Conservation (phyloP, 164 flowering plant genomes). For the Aristolochia fimbriata region DNA sequence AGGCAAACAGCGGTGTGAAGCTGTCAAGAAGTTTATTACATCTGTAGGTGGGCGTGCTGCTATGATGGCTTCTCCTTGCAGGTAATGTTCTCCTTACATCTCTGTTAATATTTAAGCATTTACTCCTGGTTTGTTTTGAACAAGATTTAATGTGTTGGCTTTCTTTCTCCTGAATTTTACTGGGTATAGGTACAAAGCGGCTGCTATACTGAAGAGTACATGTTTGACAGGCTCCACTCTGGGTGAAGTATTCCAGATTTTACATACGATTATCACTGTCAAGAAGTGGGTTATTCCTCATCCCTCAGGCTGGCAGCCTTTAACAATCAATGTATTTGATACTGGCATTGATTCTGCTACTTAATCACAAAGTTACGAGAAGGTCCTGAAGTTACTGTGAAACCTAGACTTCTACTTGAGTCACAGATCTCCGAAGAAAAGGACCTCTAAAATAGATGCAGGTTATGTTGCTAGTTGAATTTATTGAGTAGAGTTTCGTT, state of each 20-base stretch:
- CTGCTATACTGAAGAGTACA: constrained; percentile 33
- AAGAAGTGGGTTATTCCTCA: constrained; percentile 65
- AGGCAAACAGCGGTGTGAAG: constrained; percentile 54
- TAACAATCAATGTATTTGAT: constrained; percentile 41
- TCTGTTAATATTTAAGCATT: background rate
- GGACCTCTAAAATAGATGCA: no score
- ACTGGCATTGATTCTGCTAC: constrained; percentile 18
- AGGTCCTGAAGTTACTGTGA: no score
- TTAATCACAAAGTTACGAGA: constrained; percentile 11
- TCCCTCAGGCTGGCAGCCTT: constrained; percentile 79
- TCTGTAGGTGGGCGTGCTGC: constrained; percentile 54
- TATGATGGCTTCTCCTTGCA: constrained; percentile 55
- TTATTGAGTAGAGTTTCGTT: no score
- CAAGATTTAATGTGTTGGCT: background rate
- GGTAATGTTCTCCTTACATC: constrained; percentile 22
- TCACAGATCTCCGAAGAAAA: no score
- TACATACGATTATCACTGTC: constrained; percentile 38
- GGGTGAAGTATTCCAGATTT: constrained; percentile 68
- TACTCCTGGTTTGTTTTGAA: background rate
- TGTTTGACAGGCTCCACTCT: constrained; percentile 52
- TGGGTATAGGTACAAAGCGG: constrained; percentile 79
- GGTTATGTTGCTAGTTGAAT: no score
- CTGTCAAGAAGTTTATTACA: constrained; percentile 40
- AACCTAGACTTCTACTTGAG: no score
- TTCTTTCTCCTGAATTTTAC: constrained; percentile 1